Percentiles rank a stretch among this genome's conserved stretches.
Evolutionary conservation across 2,329 filamentous ascomycete species (phyloP).

Genomic region (Mycosphaerella arachidis): DNA sequence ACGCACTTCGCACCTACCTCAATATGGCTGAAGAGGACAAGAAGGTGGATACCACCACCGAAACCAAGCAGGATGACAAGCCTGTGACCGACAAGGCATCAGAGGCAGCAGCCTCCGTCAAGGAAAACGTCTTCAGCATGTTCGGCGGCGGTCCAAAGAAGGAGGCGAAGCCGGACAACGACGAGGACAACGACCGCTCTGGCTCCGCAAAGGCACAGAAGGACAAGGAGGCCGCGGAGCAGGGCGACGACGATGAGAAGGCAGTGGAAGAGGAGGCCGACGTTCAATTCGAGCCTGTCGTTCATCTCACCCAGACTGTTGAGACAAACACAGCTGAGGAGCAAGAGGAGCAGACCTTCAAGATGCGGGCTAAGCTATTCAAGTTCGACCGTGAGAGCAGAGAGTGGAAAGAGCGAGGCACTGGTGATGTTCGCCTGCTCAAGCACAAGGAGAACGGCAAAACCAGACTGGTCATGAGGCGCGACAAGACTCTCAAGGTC

Average conservation of each 20-base stretch:
- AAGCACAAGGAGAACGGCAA: slow-evolving; percentile 99
- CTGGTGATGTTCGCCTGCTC: slow-evolving; percentile 89
- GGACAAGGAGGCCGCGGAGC: slow-evolving; percentile 53
- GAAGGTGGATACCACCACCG: slow-evolving; percentile 25
- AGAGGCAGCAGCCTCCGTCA: slow-evolving; percentile 39
- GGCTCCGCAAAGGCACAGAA: slow-evolving; percentile 69
- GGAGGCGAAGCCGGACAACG: slow-evolving; percentile 77
- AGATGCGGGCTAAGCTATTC: slow-evolving; percentile 99
- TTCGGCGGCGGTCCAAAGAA: slow-evolving; percentile 97
- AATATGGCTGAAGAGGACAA: slow-evolving; percentile 31
- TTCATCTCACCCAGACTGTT: slow-evolving; percentile 92
- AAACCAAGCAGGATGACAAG: slow-evolving; percentile 32
- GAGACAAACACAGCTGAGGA: slow-evolving; percentile 98
- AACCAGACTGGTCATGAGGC: slow-evolving; percentile 95
- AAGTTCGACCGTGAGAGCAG: slow-evolving; percentile 86
- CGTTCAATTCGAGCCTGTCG: slow-evolving; percentile 94
- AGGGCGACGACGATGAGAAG: slow-evolving; percentile 35
- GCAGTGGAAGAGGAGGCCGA: slow-evolving; percentile 64
- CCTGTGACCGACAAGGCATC: slow-evolving; percentile 35
- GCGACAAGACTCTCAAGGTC: slow-evolving; percentile 99
- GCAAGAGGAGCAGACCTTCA: slow-evolving; percentile 94
- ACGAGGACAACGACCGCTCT: slow-evolving; percentile 79
- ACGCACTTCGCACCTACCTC: neutral
- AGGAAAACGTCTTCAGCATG: slow-evolving; percentile 83
- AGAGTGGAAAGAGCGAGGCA: slow-evolving; percentile 99